phyloP scores from a whole-genome alignment of 2,329 filamentous ascomycete genomes.

The Samsoniella hepiali region DNA sequence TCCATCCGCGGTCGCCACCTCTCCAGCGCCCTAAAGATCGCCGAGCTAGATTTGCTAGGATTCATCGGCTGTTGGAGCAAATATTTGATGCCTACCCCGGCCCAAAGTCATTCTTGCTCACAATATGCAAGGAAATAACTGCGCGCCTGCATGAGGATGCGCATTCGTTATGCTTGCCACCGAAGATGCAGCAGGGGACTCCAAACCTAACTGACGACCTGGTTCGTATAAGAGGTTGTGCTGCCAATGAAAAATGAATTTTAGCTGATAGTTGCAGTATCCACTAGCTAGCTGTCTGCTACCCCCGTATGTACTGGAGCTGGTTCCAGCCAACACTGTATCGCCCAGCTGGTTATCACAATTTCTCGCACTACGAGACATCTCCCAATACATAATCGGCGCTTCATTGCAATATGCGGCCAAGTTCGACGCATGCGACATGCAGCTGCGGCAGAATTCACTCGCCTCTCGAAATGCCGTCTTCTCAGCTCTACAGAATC shows the following conservation, averaged over 20 bases:
- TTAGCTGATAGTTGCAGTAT: conserved; percentile 28
- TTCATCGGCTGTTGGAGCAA: conserved; percentile 36
- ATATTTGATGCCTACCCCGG: conserved; percentile 39
- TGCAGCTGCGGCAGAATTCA: conserved; percentile 33
- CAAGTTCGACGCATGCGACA: conserved; percentile 34
- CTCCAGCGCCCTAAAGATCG: conserved; percentile 33
- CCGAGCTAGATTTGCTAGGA: conserved; percentile 36
- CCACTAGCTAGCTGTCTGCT: conserved; percentile 36
- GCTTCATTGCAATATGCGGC: conserved; percentile 38
- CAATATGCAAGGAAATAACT: conserved; percentile 37
- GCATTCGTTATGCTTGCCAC: conserved; percentile 32
- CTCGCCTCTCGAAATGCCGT: conserved; percentile 37
- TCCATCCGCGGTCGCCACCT: conserved; percentile 37
- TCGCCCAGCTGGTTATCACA: conserved; percentile 36
- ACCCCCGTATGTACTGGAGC: conserved; percentile 32
- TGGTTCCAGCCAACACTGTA: conserved; percentile 30
- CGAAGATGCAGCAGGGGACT: conserved; percentile 31
- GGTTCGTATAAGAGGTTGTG: conserved; percentile 27
- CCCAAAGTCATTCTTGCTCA: conserved; percentile 37
- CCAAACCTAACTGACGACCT: conserved; percentile 37
- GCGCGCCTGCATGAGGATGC: conserved; percentile 34
- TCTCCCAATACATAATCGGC: conserved; percentile 37
- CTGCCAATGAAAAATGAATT: too few relatives aligned
- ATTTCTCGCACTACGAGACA: conserved; percentile 38
- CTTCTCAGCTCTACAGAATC: conserved; percentile 33